These are phyloP conservation scores for Cystofilobasidium capitatum DNA, from an alignment of 768 basidiomycete genomes.

Conservation along the genomic window DNA sequence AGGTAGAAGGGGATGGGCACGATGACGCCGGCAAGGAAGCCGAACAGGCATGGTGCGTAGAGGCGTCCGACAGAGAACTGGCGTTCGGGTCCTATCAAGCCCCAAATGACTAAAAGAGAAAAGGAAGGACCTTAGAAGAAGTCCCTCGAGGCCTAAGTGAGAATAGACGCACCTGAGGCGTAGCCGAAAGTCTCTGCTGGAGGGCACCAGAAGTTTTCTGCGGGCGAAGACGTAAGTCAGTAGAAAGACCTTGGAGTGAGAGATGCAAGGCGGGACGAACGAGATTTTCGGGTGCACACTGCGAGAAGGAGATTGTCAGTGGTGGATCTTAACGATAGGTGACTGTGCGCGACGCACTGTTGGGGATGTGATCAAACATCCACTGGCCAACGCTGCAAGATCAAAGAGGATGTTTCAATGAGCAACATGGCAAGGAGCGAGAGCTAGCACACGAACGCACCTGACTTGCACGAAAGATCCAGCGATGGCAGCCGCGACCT, in stretches of 20 bases:
- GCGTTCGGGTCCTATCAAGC: conserved; percentile 30
- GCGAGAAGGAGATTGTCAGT: background rate
- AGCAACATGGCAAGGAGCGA: background rate
- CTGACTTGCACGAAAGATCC: conserved; percentile 18
- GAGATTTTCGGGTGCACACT: background rate
- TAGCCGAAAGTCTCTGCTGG: conserved; percentile 17
- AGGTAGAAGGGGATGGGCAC: conserved; percentile 72
- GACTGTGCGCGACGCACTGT: background rate
- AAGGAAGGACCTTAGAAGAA: too few species aligned
- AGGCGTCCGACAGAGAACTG: conserved; percentile 39
- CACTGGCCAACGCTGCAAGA: conserved; percentile 2
- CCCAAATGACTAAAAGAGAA: background rate
- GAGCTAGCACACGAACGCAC: background rate
- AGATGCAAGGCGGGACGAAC: background rate
- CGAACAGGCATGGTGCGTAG: conserved; percentile 53
- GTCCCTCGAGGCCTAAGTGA: background rate
- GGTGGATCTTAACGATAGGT: background rate
- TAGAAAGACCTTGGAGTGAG: too few species aligned
- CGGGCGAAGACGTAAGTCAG: background rate
- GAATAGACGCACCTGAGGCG: background rate
- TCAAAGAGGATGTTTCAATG: background rate
- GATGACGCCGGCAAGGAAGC: conserved; percentile 67
- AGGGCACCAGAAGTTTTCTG: conserved; percentile 21
- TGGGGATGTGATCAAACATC: conserved; percentile 15
- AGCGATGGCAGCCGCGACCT: background rate